Percentiles rank a stretch among this genome's conserved stretches.
These are phyloP conservation scores for Talaromyces sp. DNA, from an alignment of 2,329 filamentous ascomycete genomes.

Conservation along the genomic window DNA sequence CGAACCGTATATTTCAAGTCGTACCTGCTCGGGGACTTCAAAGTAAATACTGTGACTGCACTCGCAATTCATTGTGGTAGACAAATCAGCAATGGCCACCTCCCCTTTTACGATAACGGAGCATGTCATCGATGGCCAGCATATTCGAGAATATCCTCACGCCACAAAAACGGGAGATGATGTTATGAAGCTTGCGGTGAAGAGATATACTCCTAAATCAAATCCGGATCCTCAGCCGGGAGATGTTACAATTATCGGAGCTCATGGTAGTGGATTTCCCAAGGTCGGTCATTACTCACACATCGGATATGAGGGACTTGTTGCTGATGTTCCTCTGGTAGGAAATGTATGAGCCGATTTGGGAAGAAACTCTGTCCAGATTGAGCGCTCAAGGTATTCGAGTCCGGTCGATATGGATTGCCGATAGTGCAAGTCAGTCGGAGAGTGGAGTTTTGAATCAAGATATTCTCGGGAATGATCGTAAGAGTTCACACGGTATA, in stretches of 20 bases:
- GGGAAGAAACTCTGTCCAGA: not conserved
- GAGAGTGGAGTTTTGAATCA: slow-evolving; percentile 1
- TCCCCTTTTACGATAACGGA: not conserved
- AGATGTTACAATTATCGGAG: slow-evolving; percentile 19
- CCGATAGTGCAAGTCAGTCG: not conserved
- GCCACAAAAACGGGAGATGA: not conserved
- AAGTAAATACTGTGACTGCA: no score
- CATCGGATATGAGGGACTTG: not conserved
- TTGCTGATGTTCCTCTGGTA: not conserved
- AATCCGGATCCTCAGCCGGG: not conserved
- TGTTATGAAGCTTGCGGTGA: not conserved
- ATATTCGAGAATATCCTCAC: not conserved
- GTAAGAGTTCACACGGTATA: not conserved
- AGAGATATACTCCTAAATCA: not conserved
- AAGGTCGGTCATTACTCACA: not conserved
- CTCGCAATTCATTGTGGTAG: no score
- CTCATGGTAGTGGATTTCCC: slow-evolving; percentile 19
- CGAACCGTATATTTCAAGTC: not conserved
- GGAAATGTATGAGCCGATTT: not conserved
- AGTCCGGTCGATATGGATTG: not conserved
- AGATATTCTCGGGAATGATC: not conserved
- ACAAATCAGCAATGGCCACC: not conserved
- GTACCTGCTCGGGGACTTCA: no score
- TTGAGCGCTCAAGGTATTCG: not conserved
- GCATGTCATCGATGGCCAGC: not conserved